phyloP scores from a whole-genome alignment of 768 basidiomycete species.

The Leccinum ochraceum region DNA sequence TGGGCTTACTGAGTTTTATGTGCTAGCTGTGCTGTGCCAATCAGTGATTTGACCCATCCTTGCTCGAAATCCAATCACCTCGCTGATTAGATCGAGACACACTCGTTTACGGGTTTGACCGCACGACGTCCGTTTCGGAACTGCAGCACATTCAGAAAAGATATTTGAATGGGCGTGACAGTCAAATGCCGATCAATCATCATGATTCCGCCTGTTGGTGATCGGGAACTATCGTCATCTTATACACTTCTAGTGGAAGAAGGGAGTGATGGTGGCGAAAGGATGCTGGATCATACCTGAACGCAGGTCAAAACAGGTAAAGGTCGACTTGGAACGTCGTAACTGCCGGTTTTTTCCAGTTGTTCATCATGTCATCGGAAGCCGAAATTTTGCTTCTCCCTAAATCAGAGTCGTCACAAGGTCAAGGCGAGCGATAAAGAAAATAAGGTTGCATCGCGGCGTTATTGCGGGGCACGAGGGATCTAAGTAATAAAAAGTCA shows the following conservation, averaged over 20 bases:
- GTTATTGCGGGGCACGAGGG: background rate
- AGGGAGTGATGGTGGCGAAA: background rate
- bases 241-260: background rate
- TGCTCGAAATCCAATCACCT: background rate
- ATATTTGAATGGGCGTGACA: background rate
- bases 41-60: background rate
- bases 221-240: background rate
- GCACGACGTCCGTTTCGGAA: background rate
- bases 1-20: background rate
- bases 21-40: background rate
- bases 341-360: background rate
- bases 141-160: background rate
- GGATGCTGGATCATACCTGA: background rate
- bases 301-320: background rate
- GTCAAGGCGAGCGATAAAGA: background rate
- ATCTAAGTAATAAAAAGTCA: background rate
- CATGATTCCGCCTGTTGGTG: background rate
- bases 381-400: background rate
- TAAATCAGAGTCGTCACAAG: background rate
- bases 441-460: background rate
- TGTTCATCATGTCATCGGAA: background rate
- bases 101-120: background rate
- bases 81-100: background rate
- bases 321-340: background rate
- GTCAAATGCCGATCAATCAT: background rate